These are phyloP conservation scores for Leccinum pachyderme DNA, from an alignment of 1,284 basidiomycete genomes.

Conservation along the genomic window DNA sequence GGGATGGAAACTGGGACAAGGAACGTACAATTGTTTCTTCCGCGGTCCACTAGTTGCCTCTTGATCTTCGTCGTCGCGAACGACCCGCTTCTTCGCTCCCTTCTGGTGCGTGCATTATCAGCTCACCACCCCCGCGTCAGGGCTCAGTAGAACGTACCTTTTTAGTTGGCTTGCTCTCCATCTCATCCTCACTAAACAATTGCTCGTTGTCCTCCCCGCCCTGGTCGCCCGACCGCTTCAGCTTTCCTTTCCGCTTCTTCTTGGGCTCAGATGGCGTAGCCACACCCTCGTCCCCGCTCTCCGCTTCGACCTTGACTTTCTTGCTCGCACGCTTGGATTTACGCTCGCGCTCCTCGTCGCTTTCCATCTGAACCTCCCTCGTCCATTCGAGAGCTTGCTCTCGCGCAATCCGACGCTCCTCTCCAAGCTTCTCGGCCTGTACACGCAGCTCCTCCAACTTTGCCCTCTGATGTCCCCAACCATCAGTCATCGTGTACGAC, in stretches of 20 bases:
- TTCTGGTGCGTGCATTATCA: constrained; percentile 32
- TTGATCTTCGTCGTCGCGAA: constrained; percentile 73
- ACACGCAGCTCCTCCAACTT: constrained; percentile 55
- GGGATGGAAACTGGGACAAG: background rate
- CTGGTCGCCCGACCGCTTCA: constrained; percentile 44
- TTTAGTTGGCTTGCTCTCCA: constrained; percentile 59
- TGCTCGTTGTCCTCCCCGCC: constrained; percentile 49
- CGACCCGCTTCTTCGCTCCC: constrained; percentile 66
- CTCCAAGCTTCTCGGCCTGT: constrained; percentile 69
- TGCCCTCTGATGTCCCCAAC: constrained; percentile 44
- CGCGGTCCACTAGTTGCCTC: constrained; percentile 50
- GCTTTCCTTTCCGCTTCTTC: constrained; percentile 47
- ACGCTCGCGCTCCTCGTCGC: constrained; percentile 50
- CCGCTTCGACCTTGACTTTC: background rate
- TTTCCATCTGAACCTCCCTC: constrained; percentile 50
- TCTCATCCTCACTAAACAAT: constrained; percentile 69
- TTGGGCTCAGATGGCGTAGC: constrained; percentile 28
- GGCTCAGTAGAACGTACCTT: constrained; percentile 46
- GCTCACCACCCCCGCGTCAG: background rate
- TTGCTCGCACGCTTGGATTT: constrained; percentile 37
- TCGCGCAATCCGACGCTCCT: constrained; percentile 70
- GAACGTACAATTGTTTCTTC: constrained; percentile 74
- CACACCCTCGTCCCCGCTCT: background rate
- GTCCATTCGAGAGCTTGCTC: constrained; percentile 81
- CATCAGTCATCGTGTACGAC: constrained; percentile 65